Percentiles rank a stretch among this genome's conserved stretches.
These are phyloP conservation scores for Talaromyces sp. DNA, from an alignment of 2,329 filamentous ascomycete genomes.

Conservation along the genomic window DNA sequence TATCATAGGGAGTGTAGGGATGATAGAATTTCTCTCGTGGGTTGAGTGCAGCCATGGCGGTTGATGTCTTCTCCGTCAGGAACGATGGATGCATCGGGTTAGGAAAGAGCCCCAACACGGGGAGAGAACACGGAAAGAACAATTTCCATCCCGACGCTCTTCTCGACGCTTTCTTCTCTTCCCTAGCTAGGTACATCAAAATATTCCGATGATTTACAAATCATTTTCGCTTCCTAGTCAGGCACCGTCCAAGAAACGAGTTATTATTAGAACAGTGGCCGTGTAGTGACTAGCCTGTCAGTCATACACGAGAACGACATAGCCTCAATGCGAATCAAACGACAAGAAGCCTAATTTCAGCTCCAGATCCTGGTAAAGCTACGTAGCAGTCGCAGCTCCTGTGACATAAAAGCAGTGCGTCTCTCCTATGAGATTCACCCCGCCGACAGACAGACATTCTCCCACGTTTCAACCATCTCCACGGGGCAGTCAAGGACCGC, in stretches of 20 bases:
- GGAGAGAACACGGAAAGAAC: background rate
- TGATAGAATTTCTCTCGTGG: slow-evolving; percentile 65
- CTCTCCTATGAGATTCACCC: no score
- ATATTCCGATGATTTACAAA: no score
- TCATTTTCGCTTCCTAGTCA: no score
- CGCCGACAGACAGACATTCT: background rate
- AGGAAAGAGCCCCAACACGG: background rate
- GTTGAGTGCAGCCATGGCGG: slow-evolving; percentile 27
- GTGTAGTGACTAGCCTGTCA: background rate
- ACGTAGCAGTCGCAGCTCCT: background rate
- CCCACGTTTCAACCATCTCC: background rate
- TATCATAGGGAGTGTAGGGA: slow-evolving; percentile 79
- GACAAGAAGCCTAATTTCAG: background rate
- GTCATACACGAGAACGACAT: background rate
- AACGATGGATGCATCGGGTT: no score
- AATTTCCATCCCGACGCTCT: background rate
- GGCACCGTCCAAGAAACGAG: no score
- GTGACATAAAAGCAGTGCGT: background rate
- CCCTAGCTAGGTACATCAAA: no score
- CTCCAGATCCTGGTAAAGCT: background rate
- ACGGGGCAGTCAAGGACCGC: background rate
- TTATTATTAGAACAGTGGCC: no score
- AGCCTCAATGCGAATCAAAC: background rate
- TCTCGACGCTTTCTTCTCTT: background rate
- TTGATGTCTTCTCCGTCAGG: background rate